These are phyloP conservation scores for Leccinum angustisporum DNA, from an alignment of 1,284 basidiomycete genomes.

Conservation along the genomic window DNA sequence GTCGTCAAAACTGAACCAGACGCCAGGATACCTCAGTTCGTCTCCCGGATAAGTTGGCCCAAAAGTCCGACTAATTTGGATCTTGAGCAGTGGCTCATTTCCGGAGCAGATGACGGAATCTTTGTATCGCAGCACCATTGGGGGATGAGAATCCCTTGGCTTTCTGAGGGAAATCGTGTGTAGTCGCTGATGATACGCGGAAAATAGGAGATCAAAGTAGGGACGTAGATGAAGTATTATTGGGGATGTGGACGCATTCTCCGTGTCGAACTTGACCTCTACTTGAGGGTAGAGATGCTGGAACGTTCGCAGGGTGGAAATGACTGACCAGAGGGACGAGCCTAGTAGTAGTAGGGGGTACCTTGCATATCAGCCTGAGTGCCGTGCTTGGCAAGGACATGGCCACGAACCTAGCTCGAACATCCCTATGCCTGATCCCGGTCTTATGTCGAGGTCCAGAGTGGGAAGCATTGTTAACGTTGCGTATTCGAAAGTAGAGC, in stretches of 20 bases:
- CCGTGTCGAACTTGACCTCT: conserved; percentile 81
- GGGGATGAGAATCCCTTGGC: conserved; percentile 61
- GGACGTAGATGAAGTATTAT: conserved; percentile 77
- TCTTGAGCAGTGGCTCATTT: conserved; percentile 59
- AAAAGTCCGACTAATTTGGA: conserved; percentile 71
- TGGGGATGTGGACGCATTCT: conserved; percentile 68
- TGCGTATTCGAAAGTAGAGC: not conserved
- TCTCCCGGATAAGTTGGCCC: conserved; percentile 85
- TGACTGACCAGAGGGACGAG: conserved; percentile 76
- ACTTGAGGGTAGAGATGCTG: conserved; percentile 76
- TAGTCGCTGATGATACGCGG: conserved; percentile 71
- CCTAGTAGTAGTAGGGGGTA: conserved; percentile 59
- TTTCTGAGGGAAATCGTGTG: conserved; percentile 71
- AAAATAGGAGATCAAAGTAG: conserved; percentile 78
- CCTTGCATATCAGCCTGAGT: conserved; percentile 6
- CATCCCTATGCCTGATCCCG: conserved; percentile 74
- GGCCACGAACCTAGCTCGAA: conserved; percentile 67
- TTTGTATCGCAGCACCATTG: conserved; percentile 70
- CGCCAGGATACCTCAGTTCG: conserved; percentile 76
- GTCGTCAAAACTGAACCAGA: conserved; percentile 79
- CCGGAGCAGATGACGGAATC: conserved; percentile 59
- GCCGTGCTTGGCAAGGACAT: not conserved
- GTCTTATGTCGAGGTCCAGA: conserved; percentile 73
- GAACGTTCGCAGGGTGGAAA: conserved; percentile 65
- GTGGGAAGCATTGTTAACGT: conserved; percentile 54